Percentiles rank a stretch among this genome's conserved stretches.
These are phyloP conservation scores for Yamadazyma siamensis DNA, from an alignment of 1,139 yeast genomes.

Conservation along the genomic window DNA sequence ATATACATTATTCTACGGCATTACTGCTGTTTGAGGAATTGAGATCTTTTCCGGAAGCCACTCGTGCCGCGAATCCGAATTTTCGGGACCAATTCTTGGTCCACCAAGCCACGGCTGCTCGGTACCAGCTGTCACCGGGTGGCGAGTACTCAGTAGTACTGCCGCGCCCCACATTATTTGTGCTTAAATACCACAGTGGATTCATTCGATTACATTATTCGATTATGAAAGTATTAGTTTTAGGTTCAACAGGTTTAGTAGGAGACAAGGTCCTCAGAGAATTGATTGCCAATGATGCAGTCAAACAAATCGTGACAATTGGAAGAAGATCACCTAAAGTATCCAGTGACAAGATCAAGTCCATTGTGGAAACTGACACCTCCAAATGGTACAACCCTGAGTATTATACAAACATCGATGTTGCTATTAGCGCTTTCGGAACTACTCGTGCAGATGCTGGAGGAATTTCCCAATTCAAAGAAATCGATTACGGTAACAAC, in stretches of 20 bases:
- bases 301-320: slow-evolving; percentile 39
- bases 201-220: too few species aligned
- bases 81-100: too few species aligned
- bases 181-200: too few species aligned
- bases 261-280: slow-evolving; percentile 46
- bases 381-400: slow-evolving; percentile 35
- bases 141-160: too few species aligned
- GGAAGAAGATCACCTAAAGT: slow-evolving; percentile 37
- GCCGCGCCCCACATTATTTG: too few species aligned
- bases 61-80: too few species aligned
- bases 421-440: slow-evolving; percentile 49
- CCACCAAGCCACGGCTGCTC: not conserved
- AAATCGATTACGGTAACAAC: slow-evolving; percentile 70
- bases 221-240: slow-evolving; percentile 30
- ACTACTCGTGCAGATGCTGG: slow-evolving; percentile 74
- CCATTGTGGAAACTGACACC: slow-evolving; percentile 35
- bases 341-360: slow-evolving; percentile 19
- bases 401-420: slow-evolving; percentile 9
- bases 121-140: not conserved
- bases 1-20: too few species aligned
- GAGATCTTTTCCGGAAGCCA: too few species aligned
- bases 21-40: too few species aligned
- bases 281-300: slow-evolving; percentile 25
- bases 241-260: slow-evolving; percentile 65
- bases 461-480: slow-evolving; percentile 49